Evolutionary conservation across 345 rosid genomes (phyloP).

Genomic region (Populus nigra): DNA sequence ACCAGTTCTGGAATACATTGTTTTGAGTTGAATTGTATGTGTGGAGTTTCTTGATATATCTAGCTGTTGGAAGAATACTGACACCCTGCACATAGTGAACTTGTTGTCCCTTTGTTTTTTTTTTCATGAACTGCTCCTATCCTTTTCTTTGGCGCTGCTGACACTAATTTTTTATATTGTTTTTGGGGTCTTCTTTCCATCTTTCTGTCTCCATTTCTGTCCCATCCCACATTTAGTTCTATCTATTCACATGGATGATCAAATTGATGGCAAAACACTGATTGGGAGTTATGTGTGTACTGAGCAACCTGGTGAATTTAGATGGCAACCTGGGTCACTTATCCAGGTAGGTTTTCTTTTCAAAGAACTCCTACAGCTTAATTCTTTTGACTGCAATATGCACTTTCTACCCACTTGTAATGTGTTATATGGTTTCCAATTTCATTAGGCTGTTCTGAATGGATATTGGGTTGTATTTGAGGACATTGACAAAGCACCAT

Average conservation of each 20-base stretch:
- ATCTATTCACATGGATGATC: slow-evolving; percentile 93
- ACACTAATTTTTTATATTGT: neutral
- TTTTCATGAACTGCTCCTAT: neutral
- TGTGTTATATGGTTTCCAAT: neutral
- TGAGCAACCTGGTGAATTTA: slow-evolving; percentile 95
- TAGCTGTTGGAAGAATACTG: neutral
- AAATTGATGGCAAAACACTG: slow-evolving; percentile 92
- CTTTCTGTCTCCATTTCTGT: no score
- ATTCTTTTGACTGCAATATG: slow-evolving; percentile 3
- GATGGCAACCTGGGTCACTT: slow-evolving; percentile 96
- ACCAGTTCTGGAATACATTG: neutral
- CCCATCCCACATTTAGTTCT: slow-evolving; percentile 38
- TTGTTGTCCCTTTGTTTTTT: no score
- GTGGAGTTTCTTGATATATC: neutral
- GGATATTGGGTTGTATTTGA: slow-evolving; percentile 96
- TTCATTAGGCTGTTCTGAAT: slow-evolving; percentile 62
- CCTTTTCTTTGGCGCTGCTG: neutral
- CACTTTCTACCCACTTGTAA: neutral
- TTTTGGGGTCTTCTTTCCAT: neutral
- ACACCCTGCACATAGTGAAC: neutral
- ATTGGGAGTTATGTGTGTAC: slow-evolving; percentile 88
- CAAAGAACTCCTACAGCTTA: neutral
- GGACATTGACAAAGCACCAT: slow-evolving; percentile 88
- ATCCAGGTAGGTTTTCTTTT: slow-evolving; percentile 64
- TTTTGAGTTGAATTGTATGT: neutral